phyloP scores from a whole-genome alignment of 23 red algal species.

The Pyropia yezoensis region DNA sequence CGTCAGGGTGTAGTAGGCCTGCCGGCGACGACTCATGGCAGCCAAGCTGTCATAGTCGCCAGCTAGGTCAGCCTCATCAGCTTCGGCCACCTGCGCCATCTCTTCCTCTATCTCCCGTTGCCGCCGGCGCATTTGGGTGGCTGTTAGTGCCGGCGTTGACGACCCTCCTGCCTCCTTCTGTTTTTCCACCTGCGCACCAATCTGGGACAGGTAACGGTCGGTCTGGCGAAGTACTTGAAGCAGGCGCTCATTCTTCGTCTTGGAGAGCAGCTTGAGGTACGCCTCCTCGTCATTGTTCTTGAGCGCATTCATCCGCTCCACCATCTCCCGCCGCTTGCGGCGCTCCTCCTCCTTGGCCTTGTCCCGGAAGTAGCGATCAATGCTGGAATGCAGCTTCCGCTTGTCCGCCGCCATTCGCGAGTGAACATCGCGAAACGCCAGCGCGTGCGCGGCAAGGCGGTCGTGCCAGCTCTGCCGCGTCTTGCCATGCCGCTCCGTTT shows the following conservation, averaged over 20 bases:
- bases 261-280: conserved; percentile 74
- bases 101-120: conserved; percentile 7
- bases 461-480: conserved; percentile 22
- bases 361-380: conserved; percentile 41
- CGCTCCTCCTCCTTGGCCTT: conserved; percentile 61
- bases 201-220: conserved; percentile 76
- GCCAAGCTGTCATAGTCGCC: conserved; percentile 21
- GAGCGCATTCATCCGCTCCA: conserved; percentile 72
- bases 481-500: conserved; percentile 10
- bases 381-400: conserved; percentile 12
- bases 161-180: not conserved
- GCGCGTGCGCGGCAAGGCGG: conserved; percentile 20
- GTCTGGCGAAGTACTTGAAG: conserved; percentile 82
- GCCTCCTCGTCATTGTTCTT: conserved; percentile 87
- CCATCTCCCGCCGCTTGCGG: conserved; percentile 42
- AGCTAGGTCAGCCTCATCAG: conserved; percentile 1
- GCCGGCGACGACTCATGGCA: conserved; percentile 39
- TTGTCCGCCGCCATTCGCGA: conserved; percentile 12
- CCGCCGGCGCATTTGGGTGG: too few relatives aligned
- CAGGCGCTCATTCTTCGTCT: conserved; percentile 95
- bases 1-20: conserved; percentile 82
- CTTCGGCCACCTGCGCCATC: conserved; percentile 1
- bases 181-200: conserved; percentile 75
- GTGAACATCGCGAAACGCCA: conserved; percentile 28
- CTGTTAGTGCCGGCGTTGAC: too few relatives aligned